Evolutionary conservation across 495 filamentous ascomycete species (phyloP), one percentile per base, ranked within the genome.

Genomic region (Acidomyces sp.): DNA sequence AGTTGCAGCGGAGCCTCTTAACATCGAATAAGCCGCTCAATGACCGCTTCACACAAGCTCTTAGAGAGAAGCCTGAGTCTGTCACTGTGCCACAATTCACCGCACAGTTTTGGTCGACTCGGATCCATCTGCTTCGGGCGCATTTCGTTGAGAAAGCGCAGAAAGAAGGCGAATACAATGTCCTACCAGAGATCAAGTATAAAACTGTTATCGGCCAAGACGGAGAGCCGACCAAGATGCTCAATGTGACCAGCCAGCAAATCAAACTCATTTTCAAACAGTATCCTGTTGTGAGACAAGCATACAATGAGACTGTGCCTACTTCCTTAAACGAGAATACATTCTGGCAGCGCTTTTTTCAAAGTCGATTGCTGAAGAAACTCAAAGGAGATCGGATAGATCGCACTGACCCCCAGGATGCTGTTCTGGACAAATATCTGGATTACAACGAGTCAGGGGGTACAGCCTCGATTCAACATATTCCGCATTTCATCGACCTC

Each of bases 331-430:
- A 70, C 39, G 24, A 38, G 1, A 23, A 19, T 12, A 75, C 80
- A 20, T 97, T 96, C 57, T 96, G 88, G 87, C 77, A 74, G 10
- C 70, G 82, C 29, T 97, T 97, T 60, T 96, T 97, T 62, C 71
- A 80, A 50, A 87, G 82, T 56, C 70, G 80, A 31, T 65, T 97
- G 12, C 85, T 82, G 42, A 95, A 93, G 60, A 88, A 88, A 55
- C 64, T 97, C 31, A 84, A 85, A 37, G 90, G 90, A 22, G 84
- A 93, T 61, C 78, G 81, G 24, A 71, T 92, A 17, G 72, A 72
- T 1, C 83, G 85, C 6, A 63, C 64, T 0, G 88, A 93, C 56
- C 59, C 74, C 21, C 68, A 70, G 1, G 84, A 94, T 57, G 62
- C 70, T 11, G 39, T 41, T 4, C 72, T 96, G 38, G 90, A 97